Conservation (phyloP, 2,329 filamentous ascomycete species). For the Ceratocystis cubensis region DNA sequence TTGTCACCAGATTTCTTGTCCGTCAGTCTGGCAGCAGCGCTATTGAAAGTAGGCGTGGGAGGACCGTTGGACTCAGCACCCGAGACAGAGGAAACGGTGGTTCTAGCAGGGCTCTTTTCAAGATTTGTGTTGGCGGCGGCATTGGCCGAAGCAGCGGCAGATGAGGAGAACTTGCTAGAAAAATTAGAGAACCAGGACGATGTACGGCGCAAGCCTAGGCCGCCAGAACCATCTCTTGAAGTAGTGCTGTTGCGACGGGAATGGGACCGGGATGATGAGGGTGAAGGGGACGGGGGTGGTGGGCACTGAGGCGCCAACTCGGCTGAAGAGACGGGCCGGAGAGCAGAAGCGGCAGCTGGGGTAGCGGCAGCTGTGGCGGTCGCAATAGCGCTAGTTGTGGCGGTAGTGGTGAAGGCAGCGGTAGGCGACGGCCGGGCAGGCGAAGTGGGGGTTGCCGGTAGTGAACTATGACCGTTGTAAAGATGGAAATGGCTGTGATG, state of each 20-base stretch:
- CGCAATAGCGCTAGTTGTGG: background rate
- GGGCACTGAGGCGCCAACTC: background rate
- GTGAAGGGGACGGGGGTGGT: constrained; percentile 2
- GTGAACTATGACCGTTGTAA: background rate
- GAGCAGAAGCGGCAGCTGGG: background rate
- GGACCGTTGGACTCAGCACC: background rate
- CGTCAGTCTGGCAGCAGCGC: constrained; percentile 27
- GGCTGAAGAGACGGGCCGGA: background rate
- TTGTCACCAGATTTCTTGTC: background rate
- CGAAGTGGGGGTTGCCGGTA: background rate
- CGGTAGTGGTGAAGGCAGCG: background rate
- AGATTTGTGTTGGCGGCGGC: constrained; percentile 24
- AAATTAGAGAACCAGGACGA: constrained; percentile 90
- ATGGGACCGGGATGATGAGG: constrained; percentile 23
- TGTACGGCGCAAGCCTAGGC: constrained; percentile 36
- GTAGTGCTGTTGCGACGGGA: constrained; percentile 18
- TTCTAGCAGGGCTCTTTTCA: background rate
- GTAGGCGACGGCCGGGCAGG: constrained; percentile 4
- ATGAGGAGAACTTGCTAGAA: constrained; percentile 77
- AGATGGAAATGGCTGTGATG: background rate
- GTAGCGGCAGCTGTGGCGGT: constrained; percentile 3
- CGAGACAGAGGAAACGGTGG: background rate
- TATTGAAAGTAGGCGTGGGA: constrained; percentile 22
- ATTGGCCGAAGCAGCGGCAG: constrained; percentile 25
- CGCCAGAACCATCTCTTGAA: constrained; percentile 9